phyloP scores from a whole-genome alignment of 2,329 filamentous ascomycete genomes.

The Claviceps pusilla region DNA sequence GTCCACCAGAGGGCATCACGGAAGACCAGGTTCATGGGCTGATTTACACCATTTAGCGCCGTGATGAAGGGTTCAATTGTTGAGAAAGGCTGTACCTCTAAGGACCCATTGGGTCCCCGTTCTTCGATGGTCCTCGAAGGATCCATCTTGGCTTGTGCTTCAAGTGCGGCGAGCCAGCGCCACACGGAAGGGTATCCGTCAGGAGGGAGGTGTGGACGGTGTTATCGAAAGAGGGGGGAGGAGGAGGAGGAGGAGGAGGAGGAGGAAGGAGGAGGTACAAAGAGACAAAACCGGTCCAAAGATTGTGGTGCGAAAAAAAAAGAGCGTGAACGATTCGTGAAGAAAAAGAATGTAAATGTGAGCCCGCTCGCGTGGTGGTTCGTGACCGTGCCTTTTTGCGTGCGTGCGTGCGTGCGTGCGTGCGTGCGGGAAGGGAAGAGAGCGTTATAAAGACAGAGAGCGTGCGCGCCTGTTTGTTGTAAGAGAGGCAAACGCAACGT shows the following conservation, averaged over 20 bases:
- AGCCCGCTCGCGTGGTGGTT: not conserved
- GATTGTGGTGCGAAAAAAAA: not conserved
- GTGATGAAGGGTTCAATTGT: constrained; percentile 42
- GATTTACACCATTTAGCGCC: constrained; percentile 45
- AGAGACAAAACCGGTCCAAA: not conserved
- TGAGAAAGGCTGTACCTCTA: constrained; percentile 22
- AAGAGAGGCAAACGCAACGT: not conserved
- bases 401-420: not conserved
- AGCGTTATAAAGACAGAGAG: not conserved
- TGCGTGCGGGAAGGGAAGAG: not conserved
- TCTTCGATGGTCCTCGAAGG: constrained; percentile 18
- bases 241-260: not conserved
- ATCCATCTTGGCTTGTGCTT: constrained; percentile 16
- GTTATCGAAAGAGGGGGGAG: not conserved
- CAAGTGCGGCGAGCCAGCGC: constrained; percentile 9
- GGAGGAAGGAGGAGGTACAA: not conserved
- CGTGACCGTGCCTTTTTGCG: not conserved
- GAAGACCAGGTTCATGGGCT: constrained; percentile 41
- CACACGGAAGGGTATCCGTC: not conserved
- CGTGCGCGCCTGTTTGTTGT: too few species aligned
- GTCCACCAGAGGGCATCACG: constrained; percentile 46
- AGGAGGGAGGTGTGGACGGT: not conserved
- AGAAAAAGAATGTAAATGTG: not conserved
- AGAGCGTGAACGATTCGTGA: not conserved
- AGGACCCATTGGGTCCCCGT: constrained; percentile 14